Conservation (phyloP, 306 rosid species). For the Castanopsis chinensis region DNA sequence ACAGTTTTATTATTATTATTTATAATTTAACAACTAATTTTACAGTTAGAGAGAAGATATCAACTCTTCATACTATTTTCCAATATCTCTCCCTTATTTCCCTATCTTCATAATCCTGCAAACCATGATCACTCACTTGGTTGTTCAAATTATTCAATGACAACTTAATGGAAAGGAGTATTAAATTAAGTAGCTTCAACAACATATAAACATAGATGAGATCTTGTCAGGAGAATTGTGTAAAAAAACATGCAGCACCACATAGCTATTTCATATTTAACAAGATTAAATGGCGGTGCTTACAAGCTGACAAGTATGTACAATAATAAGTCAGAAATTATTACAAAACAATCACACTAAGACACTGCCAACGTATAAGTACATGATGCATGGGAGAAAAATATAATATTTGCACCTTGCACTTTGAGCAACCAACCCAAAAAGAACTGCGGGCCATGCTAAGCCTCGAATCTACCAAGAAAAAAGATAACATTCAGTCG, state of each 20-base stretch:
- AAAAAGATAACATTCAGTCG: conserved; percentile 1
- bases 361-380: conserved; percentile 9
- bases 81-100: background rate
- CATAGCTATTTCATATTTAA: background rate
- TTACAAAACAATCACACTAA: background rate
- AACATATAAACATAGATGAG: background rate
- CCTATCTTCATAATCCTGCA: background rate
- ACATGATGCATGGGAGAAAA: conserved; percentile 6
- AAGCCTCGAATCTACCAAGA: conserved; percentile 58
- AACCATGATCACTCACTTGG: background rate
- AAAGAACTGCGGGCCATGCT: conserved; percentile 74
- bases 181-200: background rate
- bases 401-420: conserved; percentile 49
- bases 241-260: background rate
- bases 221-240: background rate
- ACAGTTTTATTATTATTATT: background rate
- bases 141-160: background rate
- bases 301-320: background rate
- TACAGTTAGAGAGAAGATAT: background rate
- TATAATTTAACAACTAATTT: background rate
- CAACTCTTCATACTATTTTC: background rate
- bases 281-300: background rate
- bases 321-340: background rate
- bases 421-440: conserved; percentile 70
- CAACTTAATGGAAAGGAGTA: background rate